Evolutionary conservation across 139 green algal species (phyloP), one percentile per base, ranked within the genome.

Genomic region (Coelastrella sp.): DNA sequence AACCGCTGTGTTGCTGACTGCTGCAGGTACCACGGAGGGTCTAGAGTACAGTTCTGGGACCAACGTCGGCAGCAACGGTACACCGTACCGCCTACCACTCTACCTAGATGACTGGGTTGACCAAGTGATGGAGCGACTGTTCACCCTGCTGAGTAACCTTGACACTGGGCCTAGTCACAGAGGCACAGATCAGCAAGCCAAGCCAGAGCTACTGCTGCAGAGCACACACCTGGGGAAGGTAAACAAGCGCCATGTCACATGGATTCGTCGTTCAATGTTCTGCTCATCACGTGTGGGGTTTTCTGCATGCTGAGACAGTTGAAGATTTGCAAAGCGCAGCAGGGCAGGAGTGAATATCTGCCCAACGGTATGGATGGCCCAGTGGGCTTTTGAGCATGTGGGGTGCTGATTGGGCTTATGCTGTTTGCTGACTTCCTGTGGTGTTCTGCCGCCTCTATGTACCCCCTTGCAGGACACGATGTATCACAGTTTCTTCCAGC

Each of bases 41-140:
- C 61, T 56, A 47, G 81, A 19, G 23, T 68, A 68, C 81, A 87
- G 32, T 61, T n/a, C n/a, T n/a, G 32, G 61, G 14, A 87, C 14
- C 8, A 65, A 64, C 32, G 22, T n/a, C 16, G 10, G 11, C 7
- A n/a, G 22, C n/a, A 17, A 5, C 14, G 64, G 57, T 32, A 5
- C 68, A 7, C 19, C 83, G 87, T 85, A 76, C 78, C 16, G n/a
- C 75, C 82, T 97, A 20, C 95, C 95, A 0, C 90, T 97, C 13
- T 94, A 95, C 65, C 90, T 94, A 56, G 95, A 96, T 32, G 94
- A 95, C 64, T 99, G 97, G 97, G 92, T 96, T 23, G 94, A 97
- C 22, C 87, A 87, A 78, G 92, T 99, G 57, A 91, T 98, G 84
- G 86, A 90, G 66, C 93, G 94, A 7, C 80, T 97, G 16, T 95